phyloP scores from a whole-genome alignment of 2,329 filamentous ascomycete species.

The Lachnellula subtilissima region DNA sequence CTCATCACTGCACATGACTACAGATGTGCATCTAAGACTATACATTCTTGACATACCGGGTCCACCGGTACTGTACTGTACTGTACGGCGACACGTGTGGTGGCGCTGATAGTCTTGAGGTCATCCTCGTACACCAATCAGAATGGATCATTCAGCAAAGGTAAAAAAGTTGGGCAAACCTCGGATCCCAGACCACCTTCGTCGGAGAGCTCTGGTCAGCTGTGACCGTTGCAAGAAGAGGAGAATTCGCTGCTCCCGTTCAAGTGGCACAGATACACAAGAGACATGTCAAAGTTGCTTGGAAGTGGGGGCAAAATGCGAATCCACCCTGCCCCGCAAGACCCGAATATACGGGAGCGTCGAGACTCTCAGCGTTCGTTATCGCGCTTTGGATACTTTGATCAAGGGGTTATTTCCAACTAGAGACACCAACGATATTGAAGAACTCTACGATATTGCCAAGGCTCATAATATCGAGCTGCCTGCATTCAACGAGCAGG shows the following conservation, averaged over 20 bases:
- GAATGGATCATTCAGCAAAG: constrained; percentile 13
- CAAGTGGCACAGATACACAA: constrained; percentile 21
- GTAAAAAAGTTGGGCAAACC: constrained; percentile 29
- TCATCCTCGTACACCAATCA: not conserved
- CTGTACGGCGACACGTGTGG: not conserved
- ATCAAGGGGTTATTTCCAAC: constrained; percentile 39
- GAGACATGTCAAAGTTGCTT: constrained; percentile 37
- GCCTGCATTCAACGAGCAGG: constrained; percentile 30
- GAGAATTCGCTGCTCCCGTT: constrained; percentile 33
- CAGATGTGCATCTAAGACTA: no score
- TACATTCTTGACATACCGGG: no score
- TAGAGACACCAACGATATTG: constrained; percentile 35
- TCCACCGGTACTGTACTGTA: no score
- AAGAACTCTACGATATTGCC: constrained; percentile 37
- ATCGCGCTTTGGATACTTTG: constrained; percentile 38
- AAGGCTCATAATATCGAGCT: constrained; percentile 35
- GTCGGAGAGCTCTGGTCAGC: constrained; percentile 34
- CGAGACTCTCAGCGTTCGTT: constrained; percentile 40
- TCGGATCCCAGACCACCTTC: constrained; percentile 33
- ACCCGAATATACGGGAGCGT: constrained; percentile 42
- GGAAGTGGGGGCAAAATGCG: constrained; percentile 36
- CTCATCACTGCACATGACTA: no score
- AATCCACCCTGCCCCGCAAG: constrained; percentile 40
- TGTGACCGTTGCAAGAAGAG: constrained; percentile 36
- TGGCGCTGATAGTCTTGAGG: not conserved